phyloP scores from a whole-genome alignment of 495 filamentous ascomycete species.

The Penicillium manginii region DNA sequence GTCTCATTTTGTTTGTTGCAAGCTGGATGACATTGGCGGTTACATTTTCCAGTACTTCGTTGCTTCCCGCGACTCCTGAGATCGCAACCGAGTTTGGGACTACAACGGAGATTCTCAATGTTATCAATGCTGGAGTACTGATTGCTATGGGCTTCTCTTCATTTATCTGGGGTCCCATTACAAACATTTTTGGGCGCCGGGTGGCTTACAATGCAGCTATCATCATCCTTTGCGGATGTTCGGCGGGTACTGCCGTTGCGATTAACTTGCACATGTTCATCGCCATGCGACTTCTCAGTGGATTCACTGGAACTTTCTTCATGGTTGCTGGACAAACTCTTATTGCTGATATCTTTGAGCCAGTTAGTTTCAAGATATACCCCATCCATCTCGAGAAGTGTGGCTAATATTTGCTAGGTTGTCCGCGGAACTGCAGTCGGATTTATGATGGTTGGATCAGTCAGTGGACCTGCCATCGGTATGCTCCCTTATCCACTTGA shows the following conservation, averaged over 20 bases:
- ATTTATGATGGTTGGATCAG: constrained; percentile 57
- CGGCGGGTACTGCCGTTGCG: constrained; percentile 36
- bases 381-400: not conserved
- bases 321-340: constrained; percentile 54
- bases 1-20: constrained; percentile 46
- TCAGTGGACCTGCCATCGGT: constrained; percentile 61
- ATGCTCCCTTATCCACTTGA: constrained; percentile 15
- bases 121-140: constrained; percentile 55
- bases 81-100: constrained; percentile 45
- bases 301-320: constrained; percentile 49
- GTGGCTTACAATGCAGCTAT: constrained; percentile 44
- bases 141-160: constrained; percentile 61
- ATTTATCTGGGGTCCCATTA: constrained; percentile 56
- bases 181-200: constrained; percentile 37
- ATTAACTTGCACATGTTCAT: constrained; percentile 46
- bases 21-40: constrained; percentile 49
- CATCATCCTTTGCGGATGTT: constrained; percentile 39
- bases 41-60: constrained; percentile 47
- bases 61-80: constrained; percentile 46
- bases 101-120: constrained; percentile 41
- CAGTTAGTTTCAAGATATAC: constrained; percentile 28
- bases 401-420: constrained; percentile 34
- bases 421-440: constrained; percentile 60
- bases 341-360: constrained; percentile 51
- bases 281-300: constrained; percentile 42